Evolutionary conservation across 116 monocot species (phyloP).

Genomic region (Trichopus zeylanicus): DNA sequence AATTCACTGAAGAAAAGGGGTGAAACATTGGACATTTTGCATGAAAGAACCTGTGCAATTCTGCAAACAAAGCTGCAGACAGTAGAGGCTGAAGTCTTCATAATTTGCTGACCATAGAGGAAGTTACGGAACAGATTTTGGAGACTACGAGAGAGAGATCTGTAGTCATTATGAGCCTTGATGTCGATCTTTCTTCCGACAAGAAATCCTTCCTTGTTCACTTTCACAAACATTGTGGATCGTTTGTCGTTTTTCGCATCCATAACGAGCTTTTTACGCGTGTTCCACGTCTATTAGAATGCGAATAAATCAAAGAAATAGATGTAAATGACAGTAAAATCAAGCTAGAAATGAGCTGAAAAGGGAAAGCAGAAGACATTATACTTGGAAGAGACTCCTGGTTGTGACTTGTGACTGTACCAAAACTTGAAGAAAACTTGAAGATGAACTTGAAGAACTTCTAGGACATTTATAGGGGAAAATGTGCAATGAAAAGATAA

Average conservation of each 20-base stretch:
- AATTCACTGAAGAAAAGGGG: slow-evolving; percentile 1
- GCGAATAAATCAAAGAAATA: too few relatives aligned
- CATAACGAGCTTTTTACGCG: slow-evolving; percentile 1
- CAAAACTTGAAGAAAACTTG: too few relatives aligned
- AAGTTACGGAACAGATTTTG: slow-evolving; percentile 21
- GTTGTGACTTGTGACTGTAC: too few relatives aligned
- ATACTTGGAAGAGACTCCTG: too few relatives aligned
- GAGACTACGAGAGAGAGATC: slow-evolving; percentile 13
- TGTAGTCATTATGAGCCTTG: slow-evolving; percentile 16
- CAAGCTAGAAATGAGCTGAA: neutral
- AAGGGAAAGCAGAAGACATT: neutral
- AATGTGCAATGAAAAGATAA: too few relatives aligned
- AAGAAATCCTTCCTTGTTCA: slow-evolving; percentile 23
- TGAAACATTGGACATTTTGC: too few relatives aligned
- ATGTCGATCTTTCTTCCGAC: slow-evolving; percentile 32
- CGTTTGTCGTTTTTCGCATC: neutral
- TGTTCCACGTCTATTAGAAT: too few relatives aligned
- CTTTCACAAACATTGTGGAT: slow-evolving; percentile 25
- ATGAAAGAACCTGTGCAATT: neutral
- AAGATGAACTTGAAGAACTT: too few relatives aligned
- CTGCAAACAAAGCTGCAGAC: neutral
- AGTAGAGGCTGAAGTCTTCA: neutral
- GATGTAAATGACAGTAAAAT: neutral
- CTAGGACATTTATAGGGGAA: too few relatives aligned
- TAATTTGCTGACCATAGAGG: slow-evolving; percentile 6